Conservation (phyloP, 2,329 filamentous ascomycete species). For the Arthrobotrys megalospora region DNA sequence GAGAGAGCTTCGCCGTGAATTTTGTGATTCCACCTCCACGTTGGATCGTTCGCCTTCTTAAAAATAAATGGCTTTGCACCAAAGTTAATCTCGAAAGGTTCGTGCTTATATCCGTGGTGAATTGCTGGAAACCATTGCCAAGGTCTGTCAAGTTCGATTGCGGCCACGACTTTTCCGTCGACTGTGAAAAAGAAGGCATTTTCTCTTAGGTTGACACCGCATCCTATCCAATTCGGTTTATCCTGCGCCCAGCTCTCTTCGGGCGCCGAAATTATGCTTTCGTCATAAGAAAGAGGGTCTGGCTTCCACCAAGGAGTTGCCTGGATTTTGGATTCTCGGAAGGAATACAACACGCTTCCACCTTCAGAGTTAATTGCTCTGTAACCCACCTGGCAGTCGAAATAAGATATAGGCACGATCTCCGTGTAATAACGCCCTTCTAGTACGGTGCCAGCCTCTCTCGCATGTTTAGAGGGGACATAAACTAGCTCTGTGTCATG, state of each 20-base stretch:
- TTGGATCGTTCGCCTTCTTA: slow-evolving; percentile 16
- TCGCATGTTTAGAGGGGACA: no score
- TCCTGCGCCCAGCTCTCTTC: background rate
- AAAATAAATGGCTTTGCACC: slow-evolving; percentile 17
- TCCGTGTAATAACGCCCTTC: no score
- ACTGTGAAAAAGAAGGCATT: slow-evolving; percentile 14
- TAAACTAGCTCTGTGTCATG: no score
- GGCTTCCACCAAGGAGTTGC: no score
- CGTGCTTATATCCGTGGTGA: background rate
- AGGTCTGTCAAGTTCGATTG: background rate
- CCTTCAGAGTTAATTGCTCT: background rate
- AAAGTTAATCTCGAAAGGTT: slow-evolving; percentile 26
- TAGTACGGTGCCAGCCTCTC: no score
- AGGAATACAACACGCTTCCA: background rate
- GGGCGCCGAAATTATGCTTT: background rate
- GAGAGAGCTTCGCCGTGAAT: background rate
- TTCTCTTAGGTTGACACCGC: slow-evolving; percentile 6
- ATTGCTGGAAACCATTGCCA: slow-evolving; percentile 13
- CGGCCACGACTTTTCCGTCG: background rate
- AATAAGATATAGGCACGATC: no score
- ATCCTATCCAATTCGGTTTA: background rate
- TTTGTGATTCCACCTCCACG: slow-evolving; percentile 15
- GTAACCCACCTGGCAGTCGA: background rate
- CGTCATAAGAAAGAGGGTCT: no score
- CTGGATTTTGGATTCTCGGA: background rate